phyloP scores from a whole-genome alignment of 164 flowering plant genomes.

The Cinnamomum micranthum region DNA sequence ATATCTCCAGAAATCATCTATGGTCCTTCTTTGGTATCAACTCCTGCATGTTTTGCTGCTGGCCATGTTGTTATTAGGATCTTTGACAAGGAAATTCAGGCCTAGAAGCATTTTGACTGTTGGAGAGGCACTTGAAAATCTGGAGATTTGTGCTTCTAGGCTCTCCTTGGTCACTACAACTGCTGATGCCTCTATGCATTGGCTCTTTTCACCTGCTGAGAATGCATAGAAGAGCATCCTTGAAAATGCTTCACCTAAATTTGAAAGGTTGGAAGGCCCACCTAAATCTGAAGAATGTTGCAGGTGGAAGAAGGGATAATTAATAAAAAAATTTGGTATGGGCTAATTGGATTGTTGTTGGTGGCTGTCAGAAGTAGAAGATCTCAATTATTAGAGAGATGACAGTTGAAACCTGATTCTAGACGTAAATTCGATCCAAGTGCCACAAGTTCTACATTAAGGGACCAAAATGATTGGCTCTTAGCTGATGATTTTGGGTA shows the following conservation, averaged over 20 bases:
- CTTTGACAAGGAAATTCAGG: constrained; percentile 68
- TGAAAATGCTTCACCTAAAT: constrained; percentile 19
- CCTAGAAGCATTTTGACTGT: constrained; percentile 72
- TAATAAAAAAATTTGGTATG: constrained; percentile 50
- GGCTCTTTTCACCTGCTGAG: constrained; percentile 55
- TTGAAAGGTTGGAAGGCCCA: constrained; percentile 2
- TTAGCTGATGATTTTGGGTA: constrained; percentile 13
- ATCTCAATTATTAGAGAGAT: constrained; percentile 1
- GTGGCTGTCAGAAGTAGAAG: constrained; percentile 67
- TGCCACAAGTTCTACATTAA: constrained; percentile 1
- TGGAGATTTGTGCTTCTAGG: constrained; percentile 18
- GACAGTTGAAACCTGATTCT: constrained; percentile 9
- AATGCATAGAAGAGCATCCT: constrained; percentile 11
- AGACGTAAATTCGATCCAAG: constrained; percentile 13
- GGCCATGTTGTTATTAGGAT: constrained; percentile 57
- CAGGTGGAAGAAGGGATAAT: constrained; percentile 12
- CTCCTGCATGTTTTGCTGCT: constrained; percentile 64
- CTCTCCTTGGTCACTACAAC: constrained; percentile 36
- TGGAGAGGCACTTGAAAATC: constrained; percentile 25
- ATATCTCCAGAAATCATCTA: constrained; percentile 63
- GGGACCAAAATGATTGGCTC: constrained; percentile 13
- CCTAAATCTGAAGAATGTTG: constrained; percentile 7
- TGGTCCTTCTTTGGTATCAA: constrained; percentile 27
- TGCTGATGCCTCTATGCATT: constrained; percentile 61
- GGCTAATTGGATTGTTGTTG: constrained; percentile 74